Base-by-base conservation (phyloP, 2,329 filamentous ascomycete species). In the Diaporthe vexans region DNA sequence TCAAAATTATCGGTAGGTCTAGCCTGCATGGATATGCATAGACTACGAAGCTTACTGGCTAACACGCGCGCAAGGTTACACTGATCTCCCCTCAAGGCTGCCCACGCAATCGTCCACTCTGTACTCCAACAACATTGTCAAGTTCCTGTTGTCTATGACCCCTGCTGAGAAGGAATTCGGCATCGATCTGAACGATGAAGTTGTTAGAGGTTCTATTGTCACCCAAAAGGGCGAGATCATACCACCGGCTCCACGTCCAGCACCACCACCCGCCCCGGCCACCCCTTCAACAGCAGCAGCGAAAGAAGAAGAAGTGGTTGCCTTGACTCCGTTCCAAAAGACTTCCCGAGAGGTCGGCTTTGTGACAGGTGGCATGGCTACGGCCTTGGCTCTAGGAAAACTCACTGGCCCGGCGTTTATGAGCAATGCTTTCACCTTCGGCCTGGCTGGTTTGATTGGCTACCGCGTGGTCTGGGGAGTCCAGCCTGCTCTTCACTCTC, bases 41-140 rank as follows among this genome's bases (percentile, higher is more conserved):
- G 17, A 2, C 19, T 19, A 4, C 9, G 6, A 9, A 48, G 7
- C 24, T 57, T 1, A 15, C 33, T 11, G 26, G 65, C 9, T 56
- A 29, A 21, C 37, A 26, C 48, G 52, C 77, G 33, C 85, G 43
- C 43, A 61, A 91, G 90, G 93, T 46, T 97, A 97, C 82, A 97
- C 95, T 57, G 95, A 98, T 83, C 88, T 97, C 37, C 95, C 95
- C 0, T 97, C 95, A 43, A 90, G 95, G 59, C 88, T 98, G 2
- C 94, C 95, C 0, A 97, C 95, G 0, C 95, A 98, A 82, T 94
- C 95, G 0, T 97, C 95, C 0, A 97, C 94, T 0, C 85, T 98
- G 26, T 98, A 97, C 83, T 97, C 94, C 2, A 98, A 97, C 88
- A 98, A 98, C 81, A 95, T 97, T 79, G 95, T 93, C 77, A 98